Evolutionary conservation across 306 rosid genomes (phyloP), one percentile per base, ranked within the genome.

Genomic region (Rosa persica): DNA sequence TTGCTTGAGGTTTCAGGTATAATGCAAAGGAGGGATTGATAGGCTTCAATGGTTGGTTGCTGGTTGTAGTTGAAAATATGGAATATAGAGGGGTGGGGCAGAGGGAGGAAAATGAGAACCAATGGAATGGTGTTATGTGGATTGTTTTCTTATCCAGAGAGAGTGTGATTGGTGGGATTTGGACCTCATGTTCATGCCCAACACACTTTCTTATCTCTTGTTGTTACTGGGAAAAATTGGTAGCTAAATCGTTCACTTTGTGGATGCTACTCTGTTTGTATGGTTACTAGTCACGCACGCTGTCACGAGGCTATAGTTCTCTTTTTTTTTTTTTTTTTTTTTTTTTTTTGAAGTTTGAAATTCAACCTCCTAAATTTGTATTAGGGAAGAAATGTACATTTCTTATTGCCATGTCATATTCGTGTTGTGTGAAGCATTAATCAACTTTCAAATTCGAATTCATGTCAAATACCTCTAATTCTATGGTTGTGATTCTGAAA

Each of bases 91-190:
- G 70, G 64, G 77, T 81, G 70, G 71, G 77, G 85, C 48, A 69
- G 52, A 69, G 79, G 70, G 3, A 73, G 83, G 77, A 74, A 78
- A 84, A 67, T 79, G 75, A 79, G 78, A 65, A 10, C 96, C 97
- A 90, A 84, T 91, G 2, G 76, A 73, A 79, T 51, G 79, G 87
- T 58, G 81, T 8, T 71, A n/a, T 83, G 22, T 62, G 81, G 98
- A 91, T 91, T 91, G 83, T 87, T 55, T 76, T 81, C 96, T 93
- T 91, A 93, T 93, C 98, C 74, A 6, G 46, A 81, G 19, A 81
- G 34, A 3, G 67, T 6, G 58, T 69, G 67, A 76, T 70, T 76
- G 77, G 86, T 36, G 48, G 51, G 36, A 48, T 83, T 11, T 78
- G 58, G 42, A 83, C 98, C 98, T 89, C 88, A 79, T 79, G 51